Evolutionary conservation across 306 rosid genomes (phyloP), one percentile per base, ranked within the genome.

Genomic region (Corylus americana): DNA sequence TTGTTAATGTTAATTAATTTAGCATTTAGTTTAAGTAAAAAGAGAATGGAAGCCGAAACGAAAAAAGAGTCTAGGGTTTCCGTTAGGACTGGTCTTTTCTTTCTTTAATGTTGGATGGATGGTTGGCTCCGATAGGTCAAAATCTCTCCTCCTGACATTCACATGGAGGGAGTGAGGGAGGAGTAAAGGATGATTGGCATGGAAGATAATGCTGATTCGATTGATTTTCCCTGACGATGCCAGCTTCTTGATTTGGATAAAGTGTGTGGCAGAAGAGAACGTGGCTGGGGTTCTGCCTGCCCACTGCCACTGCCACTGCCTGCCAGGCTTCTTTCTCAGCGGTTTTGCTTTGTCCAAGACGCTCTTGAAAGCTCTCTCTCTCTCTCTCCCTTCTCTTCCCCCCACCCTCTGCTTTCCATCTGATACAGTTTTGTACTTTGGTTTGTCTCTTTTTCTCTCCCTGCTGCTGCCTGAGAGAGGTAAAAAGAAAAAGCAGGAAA

Each of bases 271-370:
- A 76, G 91, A 51, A 27, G 71, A 61, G 81, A 89, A 87, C 91
- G 88, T 89, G 92, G 86, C 88, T 82, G 76, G 90, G 90, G 87
- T 85, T 71, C 39, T 76, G 83, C 51, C 59, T 77, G 78, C 79
- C 87, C 75, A 22, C 25, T 22, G 25, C 25, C 75, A 22, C 25
- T 22, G 25, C 25, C 25, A 22, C 25, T 22, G 25, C 25, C 1
- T 39, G 44, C 44, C 44, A 39, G 44, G 78, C 55, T 68, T 42
- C 83, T 81, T 84, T 81, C 35, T 81, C 78, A 77, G 85, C 17
- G 77, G 13, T 18, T 20, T 59, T 72, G 76, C 82, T 70, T 84
- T 80, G 18, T 76, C 78, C 74, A 47, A 68, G 70, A 22, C 31
- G 61, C 55, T 71, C 76, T 71, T 31, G 29, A 80, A 71, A 44